These are phyloP conservation scores for Ceratocystis lukuohia DNA, from an alignment of 2,329 filamentous ascomycete species.

Conservation along the genomic window DNA sequence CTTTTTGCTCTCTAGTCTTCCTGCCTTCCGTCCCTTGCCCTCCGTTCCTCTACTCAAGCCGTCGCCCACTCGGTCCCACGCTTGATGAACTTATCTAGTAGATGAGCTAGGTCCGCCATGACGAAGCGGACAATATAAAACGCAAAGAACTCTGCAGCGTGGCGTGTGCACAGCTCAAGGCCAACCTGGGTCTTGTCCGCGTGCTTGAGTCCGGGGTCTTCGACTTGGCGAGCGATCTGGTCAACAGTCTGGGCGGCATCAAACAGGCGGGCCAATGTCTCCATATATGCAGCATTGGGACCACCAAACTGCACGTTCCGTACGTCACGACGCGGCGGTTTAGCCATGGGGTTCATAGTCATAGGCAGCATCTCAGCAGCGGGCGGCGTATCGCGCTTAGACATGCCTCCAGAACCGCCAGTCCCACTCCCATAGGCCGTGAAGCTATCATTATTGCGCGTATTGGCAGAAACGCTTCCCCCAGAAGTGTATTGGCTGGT, in stretches of 20 bases:
- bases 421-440: constrained; percentile 21
- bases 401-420: constrained; percentile 24
- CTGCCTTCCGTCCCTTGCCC: neutral
- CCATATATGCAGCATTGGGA: constrained; percentile 83
- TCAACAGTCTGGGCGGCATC: constrained; percentile 87
- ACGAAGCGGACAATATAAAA: constrained; percentile 95
- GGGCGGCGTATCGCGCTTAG: constrained; percentile 32
- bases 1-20: neutral
- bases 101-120: constrained; percentile 65
- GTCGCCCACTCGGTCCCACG: constrained; percentile 87
- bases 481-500: constrained; percentile 34
- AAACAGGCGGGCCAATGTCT: constrained; percentile 74
- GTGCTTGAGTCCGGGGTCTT: constrained; percentile 83
- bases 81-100: constrained; percentile 96
- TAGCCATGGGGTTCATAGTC: constrained; percentile 50
- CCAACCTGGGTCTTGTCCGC: constrained; percentile 91
- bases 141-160: constrained; percentile 93
- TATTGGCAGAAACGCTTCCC: constrained; percentile 21
- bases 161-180: constrained; percentile 79
- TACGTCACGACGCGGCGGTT: constrained; percentile 59
- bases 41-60: constrained; percentile 22
- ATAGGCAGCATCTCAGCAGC: constrained; percentile 59
- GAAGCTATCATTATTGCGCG: neutral
- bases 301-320: constrained; percentile 59
- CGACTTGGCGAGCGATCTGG: constrained; percentile 90